Evolutionary conservation across 371 early-diverging fungal genomes (phyloP).

Genomic region (Coemansia linderi): DNA sequence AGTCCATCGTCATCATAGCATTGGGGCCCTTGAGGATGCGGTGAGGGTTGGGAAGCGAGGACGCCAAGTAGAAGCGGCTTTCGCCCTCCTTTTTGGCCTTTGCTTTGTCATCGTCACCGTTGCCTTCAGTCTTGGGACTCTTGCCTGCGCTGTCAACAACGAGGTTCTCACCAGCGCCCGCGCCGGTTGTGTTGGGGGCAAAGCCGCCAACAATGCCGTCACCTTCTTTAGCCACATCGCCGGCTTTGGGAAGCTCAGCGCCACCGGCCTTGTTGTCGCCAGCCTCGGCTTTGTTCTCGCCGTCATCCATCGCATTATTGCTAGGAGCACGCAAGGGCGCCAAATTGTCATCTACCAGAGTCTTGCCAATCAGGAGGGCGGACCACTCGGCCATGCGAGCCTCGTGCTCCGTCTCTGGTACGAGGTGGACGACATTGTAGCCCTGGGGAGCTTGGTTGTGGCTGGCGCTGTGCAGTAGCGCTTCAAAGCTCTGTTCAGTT

Average conservation of each 20-base stretch:
- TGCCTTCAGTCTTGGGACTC: not conserved
- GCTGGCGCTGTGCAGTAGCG: slow-evolving; percentile 5
- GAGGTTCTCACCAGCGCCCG: not conserved
- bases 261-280: not conserved
- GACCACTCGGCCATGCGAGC: slow-evolving; percentile 13
- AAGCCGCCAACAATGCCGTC: not conserved
- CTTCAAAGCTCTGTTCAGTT: slow-evolving; percentile 9
- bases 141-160: not conserved
- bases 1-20: slow-evolving; percentile 31
- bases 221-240: not conserved
- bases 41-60: slow-evolving; percentile 14
- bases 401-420: not conserved
- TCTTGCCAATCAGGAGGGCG: slow-evolving; percentile 1
- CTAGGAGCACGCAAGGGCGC: not conserved
- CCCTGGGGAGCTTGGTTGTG: not conserved
- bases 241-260: not conserved
- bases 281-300: not conserved
- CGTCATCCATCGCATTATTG: not conserved
- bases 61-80: not conserved
- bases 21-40: slow-evolving; percentile 23
- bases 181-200: not conserved
- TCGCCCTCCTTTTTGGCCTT: not conserved
- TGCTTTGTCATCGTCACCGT: not conserved
- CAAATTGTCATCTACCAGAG: not conserved
- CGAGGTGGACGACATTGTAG: not conserved